Percentiles rank a stretch among this genome's conserved stretches.
These are phyloP conservation scores for Hyaloscypha hepaticicola DNA, from an alignment of 495 filamentous ascomycete species.

Conservation along the genomic window DNA sequence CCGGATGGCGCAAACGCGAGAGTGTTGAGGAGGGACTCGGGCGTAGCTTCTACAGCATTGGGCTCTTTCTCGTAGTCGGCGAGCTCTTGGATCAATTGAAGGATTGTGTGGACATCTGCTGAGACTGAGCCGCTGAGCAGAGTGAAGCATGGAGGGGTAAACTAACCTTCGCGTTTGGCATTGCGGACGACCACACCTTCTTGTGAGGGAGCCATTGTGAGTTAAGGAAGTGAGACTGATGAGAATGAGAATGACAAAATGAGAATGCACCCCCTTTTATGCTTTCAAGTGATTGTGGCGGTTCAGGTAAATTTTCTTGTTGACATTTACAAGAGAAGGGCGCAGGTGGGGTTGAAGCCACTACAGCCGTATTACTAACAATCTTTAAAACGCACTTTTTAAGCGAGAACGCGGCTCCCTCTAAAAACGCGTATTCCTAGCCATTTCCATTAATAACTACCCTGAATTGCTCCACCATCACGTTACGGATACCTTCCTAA, in stretches of 20 bases:
- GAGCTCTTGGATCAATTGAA: constrained; percentile 81
- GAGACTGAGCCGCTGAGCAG: constrained; percentile 8
- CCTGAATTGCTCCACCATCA: too few species aligned
- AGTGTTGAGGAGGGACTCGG: constrained; percentile 66
- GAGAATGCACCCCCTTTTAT: neutral
- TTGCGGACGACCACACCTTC: constrained; percentile 22
- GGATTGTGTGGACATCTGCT: constrained; percentile 80
- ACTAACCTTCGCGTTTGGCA: constrained; percentile 26
- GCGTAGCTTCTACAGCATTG: constrained; percentile 75
- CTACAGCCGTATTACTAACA: too few species aligned
- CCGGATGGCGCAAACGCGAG: constrained; percentile 52
- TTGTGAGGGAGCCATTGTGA: constrained; percentile 22
- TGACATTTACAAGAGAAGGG: neutral
- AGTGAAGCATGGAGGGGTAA: neutral
- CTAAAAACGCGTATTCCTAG: too few species aligned
- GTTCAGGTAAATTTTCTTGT: neutral
- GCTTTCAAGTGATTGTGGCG: neutral
- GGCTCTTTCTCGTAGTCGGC: constrained; percentile 78
- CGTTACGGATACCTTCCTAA: too few species aligned
- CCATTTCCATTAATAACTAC: too few species aligned
- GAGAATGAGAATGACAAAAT: neutral
- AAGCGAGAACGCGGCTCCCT: too few species aligned
- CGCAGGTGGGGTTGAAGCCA: neutral
- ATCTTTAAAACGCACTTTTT: too few species aligned
- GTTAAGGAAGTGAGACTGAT: neutral